These are phyloP conservation scores for Ceratorhiza oryzae-sativae DNA, from an alignment of 1,284 basidiomycete species.

Conservation along the genomic window DNA sequence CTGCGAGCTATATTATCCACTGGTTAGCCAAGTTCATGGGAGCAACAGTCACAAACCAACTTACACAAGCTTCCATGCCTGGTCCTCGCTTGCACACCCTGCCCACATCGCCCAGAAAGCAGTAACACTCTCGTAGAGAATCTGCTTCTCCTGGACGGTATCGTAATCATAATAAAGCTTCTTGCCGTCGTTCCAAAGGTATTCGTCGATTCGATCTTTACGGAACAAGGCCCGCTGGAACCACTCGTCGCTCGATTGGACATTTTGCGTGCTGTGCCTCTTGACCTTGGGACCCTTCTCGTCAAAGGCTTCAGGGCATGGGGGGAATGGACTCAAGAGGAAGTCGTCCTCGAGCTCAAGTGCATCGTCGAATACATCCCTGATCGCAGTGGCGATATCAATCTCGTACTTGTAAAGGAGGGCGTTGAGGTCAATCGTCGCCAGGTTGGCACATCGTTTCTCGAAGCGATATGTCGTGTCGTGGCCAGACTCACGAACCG, in stretches of 20 bases:
- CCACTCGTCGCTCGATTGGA: constrained; percentile 87
- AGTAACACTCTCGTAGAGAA: constrained; percentile 94
- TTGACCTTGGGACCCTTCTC: constrained; percentile 52
- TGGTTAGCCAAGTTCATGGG: constrained; percentile 41
- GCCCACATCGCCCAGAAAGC: constrained; percentile 98
- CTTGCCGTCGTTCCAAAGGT: constrained; percentile 96
- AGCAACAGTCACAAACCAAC: constrained; percentile 49
- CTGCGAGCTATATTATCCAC: constrained; percentile 61
- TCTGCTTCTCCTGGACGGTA: constrained; percentile 87
- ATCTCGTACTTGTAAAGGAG: constrained; percentile 88
- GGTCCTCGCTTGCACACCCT: constrained; percentile 93
- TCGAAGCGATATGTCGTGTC: constrained; percentile 98
- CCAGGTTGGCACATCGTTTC: constrained; percentile 90
- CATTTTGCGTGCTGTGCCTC: constrained; percentile 67
- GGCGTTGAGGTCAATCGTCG: constrained; percentile 94
- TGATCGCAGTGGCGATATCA: constrained; percentile 92
- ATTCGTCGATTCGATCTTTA: constrained; percentile 87
- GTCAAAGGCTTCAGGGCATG: constrained; percentile 75
- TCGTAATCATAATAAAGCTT: constrained; percentile 97
- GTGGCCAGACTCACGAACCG: constrained; percentile 93
- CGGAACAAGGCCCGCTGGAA: constrained; percentile 85
- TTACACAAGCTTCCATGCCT: constrained; percentile 90
- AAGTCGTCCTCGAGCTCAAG: constrained; percentile 94
- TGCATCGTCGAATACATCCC: constrained; percentile 91
- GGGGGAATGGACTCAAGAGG: constrained; percentile 88